Conservation (phyloP, 192 early-diverging fungal genomes). For the Umbelopsis sp. region DNA sequence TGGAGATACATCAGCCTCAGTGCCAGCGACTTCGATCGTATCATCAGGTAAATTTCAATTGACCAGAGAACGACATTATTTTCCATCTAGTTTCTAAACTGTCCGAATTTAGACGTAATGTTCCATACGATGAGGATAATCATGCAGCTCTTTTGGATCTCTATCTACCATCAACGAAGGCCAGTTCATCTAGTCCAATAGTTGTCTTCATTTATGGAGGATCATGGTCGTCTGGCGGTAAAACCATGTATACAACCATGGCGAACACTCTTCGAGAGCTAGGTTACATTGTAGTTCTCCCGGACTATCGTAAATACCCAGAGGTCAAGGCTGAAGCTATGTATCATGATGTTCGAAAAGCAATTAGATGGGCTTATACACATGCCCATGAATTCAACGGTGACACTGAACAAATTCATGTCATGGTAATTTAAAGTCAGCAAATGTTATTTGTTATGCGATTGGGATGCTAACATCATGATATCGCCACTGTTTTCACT, state of each 20-base stretch:
- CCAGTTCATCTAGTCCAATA: constrained; percentile 31
- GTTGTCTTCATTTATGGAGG: constrained; percentile 61
- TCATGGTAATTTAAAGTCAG: constrained; percentile 40
- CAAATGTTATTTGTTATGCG: neutral
- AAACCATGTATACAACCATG: constrained; percentile 46
- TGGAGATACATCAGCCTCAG: constrained; percentile 38
- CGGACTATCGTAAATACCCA: constrained; percentile 56
- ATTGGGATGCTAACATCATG: neutral
- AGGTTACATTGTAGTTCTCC: constrained; percentile 57
- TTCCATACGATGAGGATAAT: constrained; percentile 24
- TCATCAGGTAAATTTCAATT: constrained; percentile 27
- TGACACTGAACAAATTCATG: constrained; percentile 34
- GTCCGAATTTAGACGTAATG: constrained; percentile 27
- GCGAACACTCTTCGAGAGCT: constrained; percentile 51
- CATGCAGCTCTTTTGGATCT: constrained; percentile 25
- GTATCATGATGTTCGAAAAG: constrained; percentile 46
- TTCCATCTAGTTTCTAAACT: neutral
- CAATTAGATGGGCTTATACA: constrained; percentile 49
- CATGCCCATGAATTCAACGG: constrained; percentile 36
- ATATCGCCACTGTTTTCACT: neutral
- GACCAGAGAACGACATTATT: neutral
- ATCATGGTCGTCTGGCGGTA: constrained; percentile 52
- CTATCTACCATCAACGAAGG: constrained; percentile 24
- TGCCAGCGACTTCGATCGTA: constrained; percentile 23
- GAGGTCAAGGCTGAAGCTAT: constrained; percentile 43